phyloP scores from a whole-genome alignment of 2,329 filamentous ascomycete species.

The Curvularia verruculosa region DNA sequence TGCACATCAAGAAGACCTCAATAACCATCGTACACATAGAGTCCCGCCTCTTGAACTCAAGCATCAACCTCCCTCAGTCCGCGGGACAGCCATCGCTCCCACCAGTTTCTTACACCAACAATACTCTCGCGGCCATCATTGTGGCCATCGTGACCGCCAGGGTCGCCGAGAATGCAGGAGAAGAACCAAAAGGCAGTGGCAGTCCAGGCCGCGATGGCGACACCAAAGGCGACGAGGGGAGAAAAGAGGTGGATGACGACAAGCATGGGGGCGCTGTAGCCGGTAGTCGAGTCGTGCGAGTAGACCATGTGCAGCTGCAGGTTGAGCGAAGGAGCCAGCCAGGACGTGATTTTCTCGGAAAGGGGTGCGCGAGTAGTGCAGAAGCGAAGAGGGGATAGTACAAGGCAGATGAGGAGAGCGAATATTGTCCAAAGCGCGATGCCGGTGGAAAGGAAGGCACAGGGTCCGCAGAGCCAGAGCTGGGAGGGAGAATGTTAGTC shows the following conservation, averaged over 20 bases:
- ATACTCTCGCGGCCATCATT: conserved; percentile 68
- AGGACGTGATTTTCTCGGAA: conserved; percentile 56
- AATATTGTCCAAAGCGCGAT: conserved; percentile 60
- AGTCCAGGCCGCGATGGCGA: conserved; percentile 64
- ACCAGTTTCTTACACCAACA: conserved; percentile 63
- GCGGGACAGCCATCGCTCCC: conserved; percentile 63
- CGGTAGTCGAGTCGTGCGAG: conserved; percentile 48
- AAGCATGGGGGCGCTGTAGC: conserved; percentile 52
- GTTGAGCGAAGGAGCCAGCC: conserved; percentile 61
- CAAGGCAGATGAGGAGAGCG: conserved; percentile 56
- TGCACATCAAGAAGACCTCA: conserved; percentile 2
- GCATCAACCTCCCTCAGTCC: conserved; percentile 34
- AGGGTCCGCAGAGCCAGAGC: conserved; percentile 62
- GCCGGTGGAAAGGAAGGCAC: conserved; percentile 60
- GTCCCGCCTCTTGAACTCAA: conserved; percentile 2
- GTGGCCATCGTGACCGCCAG: conserved; percentile 63
- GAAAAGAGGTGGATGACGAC: conserved; percentile 61
- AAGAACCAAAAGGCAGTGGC: conserved; percentile 68
- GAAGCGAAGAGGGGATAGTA: conserved; percentile 61
- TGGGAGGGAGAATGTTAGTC: conserved; percentile 36
- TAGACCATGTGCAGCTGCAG: conserved; percentile 58
- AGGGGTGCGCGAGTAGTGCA: conserved; percentile 58
- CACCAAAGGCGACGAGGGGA: conserved; percentile 62
- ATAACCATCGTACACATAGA: neutral
- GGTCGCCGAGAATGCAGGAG: conserved; percentile 66